phyloP scores from a whole-genome alignment of 305 asterid genomes.

The Fraxinus platypoda region DNA sequence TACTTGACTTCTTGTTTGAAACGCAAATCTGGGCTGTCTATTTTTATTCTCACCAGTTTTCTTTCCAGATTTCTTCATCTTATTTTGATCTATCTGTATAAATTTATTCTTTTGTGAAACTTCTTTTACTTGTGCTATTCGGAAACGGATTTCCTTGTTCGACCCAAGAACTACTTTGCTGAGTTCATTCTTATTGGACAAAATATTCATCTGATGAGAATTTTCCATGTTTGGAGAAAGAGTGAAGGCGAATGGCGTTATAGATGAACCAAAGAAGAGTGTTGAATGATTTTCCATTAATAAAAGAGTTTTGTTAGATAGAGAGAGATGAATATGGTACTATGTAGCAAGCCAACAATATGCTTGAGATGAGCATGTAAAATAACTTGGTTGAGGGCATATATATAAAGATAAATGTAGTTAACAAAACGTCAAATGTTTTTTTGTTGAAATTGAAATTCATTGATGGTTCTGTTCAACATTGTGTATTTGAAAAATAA shows the following conservation, averaged over 20 bases:
- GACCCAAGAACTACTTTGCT: background rate
- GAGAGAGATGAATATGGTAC: too few species aligned
- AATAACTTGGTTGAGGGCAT: background rate
- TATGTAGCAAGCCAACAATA: too few species aligned
- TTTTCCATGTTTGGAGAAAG: slow-evolving; percentile 16
- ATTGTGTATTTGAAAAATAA: too few species aligned
- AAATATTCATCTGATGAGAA: background rate
- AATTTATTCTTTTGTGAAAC: background rate
- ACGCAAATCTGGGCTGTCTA: slow-evolving; percentile 37
- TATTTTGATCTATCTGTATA: background rate
- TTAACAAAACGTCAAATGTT: background rate
- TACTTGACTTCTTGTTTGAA: slow-evolving; percentile 47
- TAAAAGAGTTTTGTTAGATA: background rate
- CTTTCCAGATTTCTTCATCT: background rate
- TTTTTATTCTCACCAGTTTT: slow-evolving; percentile 26
- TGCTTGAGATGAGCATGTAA: background rate
- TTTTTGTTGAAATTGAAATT: background rate
- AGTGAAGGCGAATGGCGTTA: slow-evolving; percentile 7
- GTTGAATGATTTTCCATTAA: slow-evolving; percentile 25
- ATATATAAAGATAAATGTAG: background rate
- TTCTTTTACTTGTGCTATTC: background rate
- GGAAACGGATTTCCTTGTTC: too few species aligned
- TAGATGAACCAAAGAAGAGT: slow-evolving; percentile 3
- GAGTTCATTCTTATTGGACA: slow-evolving; percentile 1
- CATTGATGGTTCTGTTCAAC: background rate